Base-by-base conservation (phyloP, 352 stramenopile species). In the Globisporangium apiculatum region DNA sequence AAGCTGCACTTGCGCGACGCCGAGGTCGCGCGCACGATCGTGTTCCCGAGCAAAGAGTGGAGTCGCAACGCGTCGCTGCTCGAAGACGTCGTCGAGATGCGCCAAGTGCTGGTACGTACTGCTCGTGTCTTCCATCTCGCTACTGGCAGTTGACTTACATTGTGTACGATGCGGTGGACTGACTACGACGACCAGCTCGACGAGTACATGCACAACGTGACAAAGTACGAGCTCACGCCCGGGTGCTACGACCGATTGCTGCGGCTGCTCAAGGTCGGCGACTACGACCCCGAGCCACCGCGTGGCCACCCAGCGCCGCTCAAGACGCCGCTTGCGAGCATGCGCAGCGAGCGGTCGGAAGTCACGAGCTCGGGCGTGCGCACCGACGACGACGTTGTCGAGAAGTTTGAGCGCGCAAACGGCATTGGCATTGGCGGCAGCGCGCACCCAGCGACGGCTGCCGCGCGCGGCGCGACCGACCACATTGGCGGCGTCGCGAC, bases 121-220 rank as follows among this genome's bases (percentile, higher is more conserved):
- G n/a, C 35, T 17, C 41, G 36, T 47, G n/a, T 49, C 14, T 14
- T 10, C 24, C 7, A 15, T n/a, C 35, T 12, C 41, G 18, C 7
- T 5, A 46, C n/a, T n/a, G 14, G 14, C 55, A 40, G 15, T 41
- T 41, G 31, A 58, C 42, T 36, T 2, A 52, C 12, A 31, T 31
- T 31, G 24, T 31, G 24, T 2, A 31, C 24, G 24, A 31, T 31
- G 24, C 24, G 24, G 24, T 31, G 24, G 24, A 31, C 24, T 31
- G 24, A 31, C 24, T 31, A 31, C 24, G 24, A 31, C 24, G 24
- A 61, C 55, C 46, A 86, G 75, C 57, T 89, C 7, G 86, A 90
- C 51, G 78, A 92, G 51, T 90, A 73, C 54, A 89, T 92, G 75
- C 70, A 77, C 36, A 68, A 83, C 41, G 58, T 88, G 38, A 75